These are phyloP conservation scores for Phytophthora podocarpi DNA, from an alignment of 352 stramenopile genomes.

Conservation along the genomic window DNA sequence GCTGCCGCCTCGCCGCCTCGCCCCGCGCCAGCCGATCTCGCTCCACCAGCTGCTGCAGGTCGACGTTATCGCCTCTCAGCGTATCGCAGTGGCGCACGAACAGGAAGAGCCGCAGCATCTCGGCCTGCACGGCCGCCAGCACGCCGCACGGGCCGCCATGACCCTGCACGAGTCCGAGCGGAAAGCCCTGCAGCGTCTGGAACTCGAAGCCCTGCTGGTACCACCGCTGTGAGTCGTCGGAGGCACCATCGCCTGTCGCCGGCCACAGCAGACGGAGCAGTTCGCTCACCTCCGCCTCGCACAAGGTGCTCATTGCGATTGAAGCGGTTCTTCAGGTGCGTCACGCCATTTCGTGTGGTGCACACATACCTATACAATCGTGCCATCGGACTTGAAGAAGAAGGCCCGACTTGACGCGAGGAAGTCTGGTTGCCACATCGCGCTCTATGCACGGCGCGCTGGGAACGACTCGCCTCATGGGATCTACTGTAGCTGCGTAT, in stretches of 20 bases:
- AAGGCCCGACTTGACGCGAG: slow-evolving; percentile 1
- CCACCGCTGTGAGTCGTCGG: slow-evolving; percentile 55
- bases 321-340: slow-evolving; percentile 1
- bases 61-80: background rate
- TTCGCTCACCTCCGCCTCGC: slow-evolving; percentile 17
- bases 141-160: slow-evolving; percentile 86
- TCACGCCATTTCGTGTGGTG: slow-evolving; percentile 7
- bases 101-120: slow-evolving; percentile 64
- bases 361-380: slow-evolving; percentile 22
- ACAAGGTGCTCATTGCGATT: slow-evolving; percentile 26
- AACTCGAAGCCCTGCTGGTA: slow-evolving; percentile 66
- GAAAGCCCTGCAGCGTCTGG: slow-evolving; percentile 34
- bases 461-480: too few species aligned
- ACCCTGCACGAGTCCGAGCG: slow-evolving; percentile 71
- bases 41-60: slow-evolving; percentile 24
- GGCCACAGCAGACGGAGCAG: slow-evolving; percentile 56
- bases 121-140: slow-evolving; percentile 77
- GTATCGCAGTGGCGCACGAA: slow-evolving; percentile 36
- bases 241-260: slow-evolving; percentile 6
- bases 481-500: too few species aligned
- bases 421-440: slow-evolving; percentile 10
- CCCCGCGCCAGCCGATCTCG: slow-evolving; percentile 9
- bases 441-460: too few species aligned
- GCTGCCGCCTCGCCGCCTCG: slow-evolving; percentile 13
- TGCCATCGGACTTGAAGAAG: slow-evolving; percentile 29